Conservation (phyloP, 208 protist species). For the Leishmania gerbilli region DNA sequence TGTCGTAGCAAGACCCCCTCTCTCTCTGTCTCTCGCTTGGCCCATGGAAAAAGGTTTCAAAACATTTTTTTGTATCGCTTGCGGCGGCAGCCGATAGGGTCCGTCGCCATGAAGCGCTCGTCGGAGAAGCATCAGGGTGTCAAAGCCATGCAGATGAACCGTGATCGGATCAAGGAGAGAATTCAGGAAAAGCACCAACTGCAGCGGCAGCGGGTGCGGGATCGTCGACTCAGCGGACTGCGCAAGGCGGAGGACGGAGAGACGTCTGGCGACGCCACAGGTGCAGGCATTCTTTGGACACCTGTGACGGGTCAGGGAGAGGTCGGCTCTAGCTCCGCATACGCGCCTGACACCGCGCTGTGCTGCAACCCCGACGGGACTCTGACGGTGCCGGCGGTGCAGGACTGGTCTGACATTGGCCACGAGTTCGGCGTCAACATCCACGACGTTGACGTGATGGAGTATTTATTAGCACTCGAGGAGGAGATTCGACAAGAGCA, state of each 20-base stretch:
- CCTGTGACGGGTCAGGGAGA: not conserved
- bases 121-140: conserved; percentile 31
- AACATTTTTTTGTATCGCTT: not conserved
- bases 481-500: conserved; percentile 82
- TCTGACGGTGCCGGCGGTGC: conserved; percentile 10
- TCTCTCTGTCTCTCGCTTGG: not conserved
- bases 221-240: conserved; percentile 22
- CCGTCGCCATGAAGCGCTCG: conserved; percentile 6
- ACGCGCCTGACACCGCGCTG: not conserved
- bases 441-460: conserved; percentile 44
- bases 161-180: conserved; percentile 59
- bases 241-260: conserved; percentile 11
- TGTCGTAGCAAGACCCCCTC: not conserved
- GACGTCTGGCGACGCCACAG: not conserved
- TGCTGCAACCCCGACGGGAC: conserved; percentile 4
- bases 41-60: not conserved
- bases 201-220: conserved; percentile 25
- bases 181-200: conserved; percentile 49
- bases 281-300: not conserved
- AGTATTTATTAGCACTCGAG: conserved; percentile 70
- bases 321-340: not conserved
- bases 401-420: conserved; percentile 55
- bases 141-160: conserved; percentile 51
- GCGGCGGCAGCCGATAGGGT: not conserved
- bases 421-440: conserved; percentile 65